phyloP scores from a whole-genome alignment of 768 basidiomycete genomes.

The Russula griseocarnosa region DNA sequence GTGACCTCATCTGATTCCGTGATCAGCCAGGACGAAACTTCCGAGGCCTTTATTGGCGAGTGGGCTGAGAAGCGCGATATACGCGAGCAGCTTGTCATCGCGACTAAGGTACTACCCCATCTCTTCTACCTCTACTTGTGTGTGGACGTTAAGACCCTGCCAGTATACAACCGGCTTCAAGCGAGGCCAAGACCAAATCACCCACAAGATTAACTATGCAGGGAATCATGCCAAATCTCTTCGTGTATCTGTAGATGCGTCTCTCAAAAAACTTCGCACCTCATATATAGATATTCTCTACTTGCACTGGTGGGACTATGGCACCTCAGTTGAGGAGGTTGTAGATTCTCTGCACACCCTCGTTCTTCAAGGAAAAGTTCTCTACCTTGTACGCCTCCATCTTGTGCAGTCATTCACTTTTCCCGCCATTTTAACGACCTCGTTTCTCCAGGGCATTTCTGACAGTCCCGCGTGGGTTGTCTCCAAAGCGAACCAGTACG shows the following conservation, averaged over 20 bases:
- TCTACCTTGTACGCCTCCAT: conserved; percentile 31
- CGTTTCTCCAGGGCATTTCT: conserved; percentile 10
- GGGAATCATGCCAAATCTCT: conserved; percentile 47
- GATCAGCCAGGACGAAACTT: conserved; percentile 51
- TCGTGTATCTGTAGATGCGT: conserved; percentile 39
- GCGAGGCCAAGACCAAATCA: conserved; percentile 27
- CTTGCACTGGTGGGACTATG: conserved; percentile 50
- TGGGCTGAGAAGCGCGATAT: conserved; percentile 46
- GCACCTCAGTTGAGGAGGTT: conserved; percentile 51
- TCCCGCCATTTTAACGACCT: background rate
- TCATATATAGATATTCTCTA: conserved; percentile 48
- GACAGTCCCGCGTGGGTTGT: conserved; percentile 41
- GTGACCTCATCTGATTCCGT: background rate
- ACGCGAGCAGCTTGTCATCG: conserved; percentile 48
- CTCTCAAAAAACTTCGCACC: conserved; percentile 46
- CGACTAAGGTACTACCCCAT: conserved; percentile 39
- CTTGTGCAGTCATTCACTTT: background rate
- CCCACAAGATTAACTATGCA: conserved; percentile 34
- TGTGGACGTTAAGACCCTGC: conserved; percentile 20
- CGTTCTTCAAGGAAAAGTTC: conserved; percentile 48
- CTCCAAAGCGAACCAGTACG: conserved; percentile 40
- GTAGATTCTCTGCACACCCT: conserved; percentile 53
- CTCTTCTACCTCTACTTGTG: too few species aligned
- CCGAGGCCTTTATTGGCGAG: conserved; percentile 51
- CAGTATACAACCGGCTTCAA: conserved; percentile 25